Base-by-base conservation (phyloP, 1,284 basidiomycete genomes). In the Moniliella sp. region DNA sequence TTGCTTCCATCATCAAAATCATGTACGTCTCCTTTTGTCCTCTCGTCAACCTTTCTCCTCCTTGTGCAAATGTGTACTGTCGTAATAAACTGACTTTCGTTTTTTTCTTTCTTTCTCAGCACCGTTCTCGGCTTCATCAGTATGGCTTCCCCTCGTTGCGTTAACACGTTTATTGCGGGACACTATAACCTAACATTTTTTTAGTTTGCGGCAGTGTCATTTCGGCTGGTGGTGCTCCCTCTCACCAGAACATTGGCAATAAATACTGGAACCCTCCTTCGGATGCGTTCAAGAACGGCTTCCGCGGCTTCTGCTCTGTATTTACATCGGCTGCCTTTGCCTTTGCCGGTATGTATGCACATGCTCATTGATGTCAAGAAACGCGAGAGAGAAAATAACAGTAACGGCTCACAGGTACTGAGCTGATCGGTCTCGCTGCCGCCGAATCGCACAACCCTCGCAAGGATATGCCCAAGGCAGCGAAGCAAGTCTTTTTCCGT, bases 361-460 rank as follows among this genome's bases (percentile, higher is more conserved):
- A n/a, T n/a, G n/a, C n/a, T n/a, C n/a, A n/a, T n/a, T n/a, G n/a
- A n/a, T n/a, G n/a, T n/a, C n/a, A n/a, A n/a, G n/a, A n/a, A n/a
- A n/a, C n/a, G n/a, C n/a, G n/a, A n/a, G n/a, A n/a, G n/a, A n/a
- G n/a, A n/a, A n/a, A n/a, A n/a, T n/a, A n/a, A n/a, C n/a, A n/a
- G n/a, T n/a, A n/a, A n/a, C n/a, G n/a, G n/a, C n/a, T n/a, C n/a
- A 27, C 39, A n/a, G 51, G 61, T 28, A 61, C 48, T 9, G 43
- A 57, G 40, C 42, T 82, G 70, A 30, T 78, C 68, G 75, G 75
- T 74, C 40, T 72, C 64, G 42, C 72, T 64, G 53, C 68, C 65
- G 45, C 78, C 71, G 37, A 76, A 67, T 66, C 66, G 2, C 55
- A 57, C 35, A 63, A 67, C 50, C 65, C 66, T 5, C 51, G 65